phyloP scores from a whole-genome alignment of 139 green algal species.

The Chlorella ohadii region DNA sequence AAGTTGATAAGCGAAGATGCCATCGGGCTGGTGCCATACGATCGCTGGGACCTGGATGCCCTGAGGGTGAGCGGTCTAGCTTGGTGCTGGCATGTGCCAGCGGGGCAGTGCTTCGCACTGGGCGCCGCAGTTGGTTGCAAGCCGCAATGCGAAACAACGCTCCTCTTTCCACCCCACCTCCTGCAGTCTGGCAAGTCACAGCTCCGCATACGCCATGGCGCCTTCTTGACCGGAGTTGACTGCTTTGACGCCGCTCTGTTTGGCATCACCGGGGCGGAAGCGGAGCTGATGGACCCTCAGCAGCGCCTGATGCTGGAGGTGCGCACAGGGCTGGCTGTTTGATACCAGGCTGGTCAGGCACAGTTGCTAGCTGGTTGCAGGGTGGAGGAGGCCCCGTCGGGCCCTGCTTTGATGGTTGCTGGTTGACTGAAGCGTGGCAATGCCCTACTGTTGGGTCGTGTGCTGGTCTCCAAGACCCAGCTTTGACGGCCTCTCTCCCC shows the following conservation, averaged over 20 bases:
- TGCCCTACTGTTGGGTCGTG: too few species aligned
- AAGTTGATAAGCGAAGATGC: background rate
- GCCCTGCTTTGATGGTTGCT: too few species aligned
- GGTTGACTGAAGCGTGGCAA: too few species aligned
- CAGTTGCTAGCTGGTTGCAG: too few species aligned
- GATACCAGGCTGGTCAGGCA: too few species aligned
- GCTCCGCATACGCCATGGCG: conserved; percentile 2
- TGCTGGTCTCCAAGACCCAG: too few species aligned
- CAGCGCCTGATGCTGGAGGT: conserved; percentile 74
- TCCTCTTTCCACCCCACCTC: background rate
- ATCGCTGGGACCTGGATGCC: conserved; percentile 16
- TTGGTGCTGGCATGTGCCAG: too few species aligned
- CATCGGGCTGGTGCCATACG: background rate
- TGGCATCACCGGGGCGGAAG: conserved; percentile 62
- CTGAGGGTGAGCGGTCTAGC: background rate
- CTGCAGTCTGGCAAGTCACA: conserved; percentile 2
- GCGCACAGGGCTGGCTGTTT: background rate
- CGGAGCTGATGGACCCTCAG: conserved; percentile 75
- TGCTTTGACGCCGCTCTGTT: conserved; percentile 76
- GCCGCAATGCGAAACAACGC: background rate
- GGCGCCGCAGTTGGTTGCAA: too few species aligned
- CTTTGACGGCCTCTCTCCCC: background rate
- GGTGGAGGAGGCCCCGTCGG: too few species aligned
- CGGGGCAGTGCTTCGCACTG: too few species aligned
- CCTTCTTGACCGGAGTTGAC: conserved; percentile 40